Percentiles rank a stretch among this genome's conserved stretches.
These are phyloP conservation scores for Candida palmyrensis DNA, from an alignment of 805 yeast genomes.

Conservation along the genomic window DNA sequence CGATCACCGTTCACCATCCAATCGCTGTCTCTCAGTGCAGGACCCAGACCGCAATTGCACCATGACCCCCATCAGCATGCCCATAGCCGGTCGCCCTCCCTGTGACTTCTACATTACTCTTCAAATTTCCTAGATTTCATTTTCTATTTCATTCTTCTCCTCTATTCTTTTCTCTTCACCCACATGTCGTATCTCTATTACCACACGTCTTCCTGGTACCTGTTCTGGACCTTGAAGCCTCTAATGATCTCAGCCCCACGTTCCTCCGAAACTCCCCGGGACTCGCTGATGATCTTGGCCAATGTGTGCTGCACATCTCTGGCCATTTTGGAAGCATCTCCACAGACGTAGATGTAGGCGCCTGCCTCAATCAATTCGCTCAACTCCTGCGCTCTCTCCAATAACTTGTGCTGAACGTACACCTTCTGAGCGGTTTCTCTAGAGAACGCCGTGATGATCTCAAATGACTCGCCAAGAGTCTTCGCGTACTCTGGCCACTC, in stretches of 20 bases:
- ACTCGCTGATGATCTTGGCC: slow-evolving; percentile 53
- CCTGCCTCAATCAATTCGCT: slow-evolving; percentile 57
- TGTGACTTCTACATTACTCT: background rate
- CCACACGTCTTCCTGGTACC: slow-evolving; percentile 98
- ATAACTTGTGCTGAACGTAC: slow-evolving; percentile 80
- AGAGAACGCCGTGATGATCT: slow-evolving; percentile 80
- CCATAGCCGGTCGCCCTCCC: too few species aligned
- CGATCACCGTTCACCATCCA: too few species aligned
- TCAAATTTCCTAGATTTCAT: background rate
- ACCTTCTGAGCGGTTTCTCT: slow-evolving; percentile 59
- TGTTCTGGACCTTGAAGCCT: slow-evolving; percentile 74
- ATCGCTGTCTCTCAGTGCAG: too few species aligned
- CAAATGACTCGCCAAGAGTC: slow-evolving; percentile 55
- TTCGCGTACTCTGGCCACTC: slow-evolving; percentile 83
- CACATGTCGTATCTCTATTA: slow-evolving; percentile 64
- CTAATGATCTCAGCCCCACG: slow-evolving; percentile 76
- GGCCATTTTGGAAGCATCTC: slow-evolving; percentile 95
- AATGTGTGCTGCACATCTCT: slow-evolving; percentile 80
- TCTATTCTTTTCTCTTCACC: slow-evolving; percentile 36
- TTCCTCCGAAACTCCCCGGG: slow-evolving; percentile 58
- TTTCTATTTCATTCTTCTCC: background rate
- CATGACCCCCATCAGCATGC: too few species aligned
- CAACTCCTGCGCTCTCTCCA: slow-evolving; percentile 48
- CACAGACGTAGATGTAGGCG: slow-evolving; percentile 92
- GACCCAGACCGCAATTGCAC: too few species aligned